Evolutionary conservation across 176 grass and related monocot species (phyloP).

Genomic region (Juncus effusus): DNA sequence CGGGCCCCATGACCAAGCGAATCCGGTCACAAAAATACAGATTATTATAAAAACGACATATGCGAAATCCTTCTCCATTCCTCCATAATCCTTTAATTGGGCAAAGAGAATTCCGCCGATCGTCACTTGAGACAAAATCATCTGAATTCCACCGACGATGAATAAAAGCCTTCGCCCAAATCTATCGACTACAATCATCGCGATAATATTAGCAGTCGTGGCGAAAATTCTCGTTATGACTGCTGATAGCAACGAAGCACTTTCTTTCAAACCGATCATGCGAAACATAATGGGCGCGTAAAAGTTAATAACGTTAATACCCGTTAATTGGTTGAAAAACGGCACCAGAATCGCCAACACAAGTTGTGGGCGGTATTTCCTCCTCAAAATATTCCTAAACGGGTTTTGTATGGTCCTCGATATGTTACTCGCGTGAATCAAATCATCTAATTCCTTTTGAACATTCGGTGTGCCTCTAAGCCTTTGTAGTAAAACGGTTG

Average conservation of each 20-base stretch:
- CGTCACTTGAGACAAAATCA: slow-evolving; percentile 58
- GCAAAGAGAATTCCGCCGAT: slow-evolving; percentile 47
- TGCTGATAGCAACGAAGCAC: slow-evolving; percentile 33
- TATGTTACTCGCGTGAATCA: slow-evolving; percentile 51
- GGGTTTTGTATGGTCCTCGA: slow-evolving; percentile 36
- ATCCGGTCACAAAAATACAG: slow-evolving; percentile 64
- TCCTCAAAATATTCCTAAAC: slow-evolving; percentile 46
- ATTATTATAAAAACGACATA: slow-evolving; percentile 51
- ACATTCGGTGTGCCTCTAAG: slow-evolving; percentile 60
- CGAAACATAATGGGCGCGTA: slow-evolving; percentile 60
- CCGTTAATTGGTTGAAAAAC: slow-evolving; percentile 66
- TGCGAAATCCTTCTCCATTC: slow-evolving; percentile 44
- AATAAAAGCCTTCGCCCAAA: slow-evolving; percentile 59
- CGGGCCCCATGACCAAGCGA: slow-evolving; percentile 80
- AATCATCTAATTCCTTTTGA: slow-evolving; percentile 62
- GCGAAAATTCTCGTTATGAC: slow-evolving; percentile 58
- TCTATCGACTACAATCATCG: slow-evolving; percentile 54
- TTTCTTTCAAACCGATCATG: slow-evolving; percentile 56
- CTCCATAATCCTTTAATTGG: slow-evolving; percentile 51
- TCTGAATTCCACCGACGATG: slow-evolving; percentile 52
- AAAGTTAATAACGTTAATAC: slow-evolving; percentile 81
- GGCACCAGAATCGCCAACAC: slow-evolving; percentile 46
- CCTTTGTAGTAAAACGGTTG: slow-evolving; percentile 47
- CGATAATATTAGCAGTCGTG: slow-evolving; percentile 50
- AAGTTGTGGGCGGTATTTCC: slow-evolving; percentile 77